These are phyloP conservation scores for Auriculariales sp. DNA, from an alignment of 768 basidiomycete species.

Conservation along the genomic window DNA sequence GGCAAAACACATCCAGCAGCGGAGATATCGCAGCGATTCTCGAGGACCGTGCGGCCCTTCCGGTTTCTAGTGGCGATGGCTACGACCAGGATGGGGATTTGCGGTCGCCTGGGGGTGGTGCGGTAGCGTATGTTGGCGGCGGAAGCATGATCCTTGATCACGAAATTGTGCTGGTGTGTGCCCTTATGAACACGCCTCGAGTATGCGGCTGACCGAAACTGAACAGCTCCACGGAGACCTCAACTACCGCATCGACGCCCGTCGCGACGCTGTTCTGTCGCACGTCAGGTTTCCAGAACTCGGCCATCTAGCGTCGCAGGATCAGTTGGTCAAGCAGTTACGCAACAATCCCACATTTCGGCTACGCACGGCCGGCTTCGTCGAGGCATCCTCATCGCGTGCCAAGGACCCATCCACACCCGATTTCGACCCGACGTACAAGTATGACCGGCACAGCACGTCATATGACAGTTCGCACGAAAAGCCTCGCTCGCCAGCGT, in stretches of 20 bases:
- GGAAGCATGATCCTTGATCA: constrained; percentile 90
- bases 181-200: background rate
- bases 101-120: no score
- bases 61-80: constrained; percentile 22
- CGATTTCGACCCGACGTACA: constrained; percentile 89
- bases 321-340: constrained; percentile 86
- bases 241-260: constrained; percentile 94
- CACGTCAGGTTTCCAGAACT: constrained; percentile 56
- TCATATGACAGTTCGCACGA: constrained; percentile 83
- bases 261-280: constrained; percentile 67
- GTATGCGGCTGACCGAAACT: background rate
- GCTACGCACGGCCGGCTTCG: constrained; percentile 60
- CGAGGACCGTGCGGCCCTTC: constrained; percentile 64
- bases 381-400: constrained; percentile 62
- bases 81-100: constrained; percentile 39
- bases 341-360: constrained; percentile 78
- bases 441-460: constrained; percentile 71
- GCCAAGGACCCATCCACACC: no score
- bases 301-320: constrained; percentile 49
- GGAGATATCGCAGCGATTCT: constrained; percentile 77
- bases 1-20: constrained; percentile 74
- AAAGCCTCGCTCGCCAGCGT: constrained; percentile 81
- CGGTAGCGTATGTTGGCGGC: constrained; percentile 70
- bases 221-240: constrained; percentile 91
- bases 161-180: constrained; percentile 48